phyloP scores from a whole-genome alignment of 2,329 filamentous ascomycete genomes.

The Fusarium sublunatum region DNA sequence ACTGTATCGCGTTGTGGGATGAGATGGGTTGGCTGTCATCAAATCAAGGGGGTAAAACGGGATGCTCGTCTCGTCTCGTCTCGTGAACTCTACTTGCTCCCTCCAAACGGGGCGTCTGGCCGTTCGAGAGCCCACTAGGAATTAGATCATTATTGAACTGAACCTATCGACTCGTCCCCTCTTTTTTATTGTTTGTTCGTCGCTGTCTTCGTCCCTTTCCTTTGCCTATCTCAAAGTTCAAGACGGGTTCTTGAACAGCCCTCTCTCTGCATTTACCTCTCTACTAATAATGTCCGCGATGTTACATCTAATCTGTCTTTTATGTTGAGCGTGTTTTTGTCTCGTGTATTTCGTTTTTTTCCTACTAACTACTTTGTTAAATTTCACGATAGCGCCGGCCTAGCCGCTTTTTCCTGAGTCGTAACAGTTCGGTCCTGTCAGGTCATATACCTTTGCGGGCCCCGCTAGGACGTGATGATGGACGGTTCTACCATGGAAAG shows the following conservation, averaged over 20 bases:
- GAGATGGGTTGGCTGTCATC: conserved; percentile 11
- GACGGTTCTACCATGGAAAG: conserved; percentile 47
- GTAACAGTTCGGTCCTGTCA: conserved; percentile 13
- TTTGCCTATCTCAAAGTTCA: conserved; percentile 21
- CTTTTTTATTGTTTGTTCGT: conserved; percentile 33
- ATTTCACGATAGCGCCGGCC: conserved; percentile 28
- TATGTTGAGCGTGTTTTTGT: conserved; percentile 20
- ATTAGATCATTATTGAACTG: conserved; percentile 37
- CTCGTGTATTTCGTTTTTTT: conserved; percentile 19
- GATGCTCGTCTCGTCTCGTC: conserved; percentile 20
- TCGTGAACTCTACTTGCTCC: conserved; percentile 4
- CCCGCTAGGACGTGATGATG: conserved; percentile 35
- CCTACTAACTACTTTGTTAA: conserved; percentile 16
- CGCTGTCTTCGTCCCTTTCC: conserved; percentile 30
- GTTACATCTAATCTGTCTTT: conserved; percentile 20
- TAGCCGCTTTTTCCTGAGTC: conserved; percentile 32
- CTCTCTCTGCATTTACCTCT: conserved; percentile 9
- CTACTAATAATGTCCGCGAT: conserved; percentile 31
- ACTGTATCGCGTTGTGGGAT: background rate
- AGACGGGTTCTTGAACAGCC: conserved; percentile 37
- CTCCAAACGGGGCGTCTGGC: conserved; percentile 22
- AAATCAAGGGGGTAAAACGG: conserved; percentile 30
- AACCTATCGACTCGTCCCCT: conserved; percentile 29
- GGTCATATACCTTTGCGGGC: conserved; percentile 10
- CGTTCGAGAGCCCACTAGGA: conserved; percentile 32